Conservation (phyloP, 805 yeast species). For the Isabelozyma heimii region DNA sequence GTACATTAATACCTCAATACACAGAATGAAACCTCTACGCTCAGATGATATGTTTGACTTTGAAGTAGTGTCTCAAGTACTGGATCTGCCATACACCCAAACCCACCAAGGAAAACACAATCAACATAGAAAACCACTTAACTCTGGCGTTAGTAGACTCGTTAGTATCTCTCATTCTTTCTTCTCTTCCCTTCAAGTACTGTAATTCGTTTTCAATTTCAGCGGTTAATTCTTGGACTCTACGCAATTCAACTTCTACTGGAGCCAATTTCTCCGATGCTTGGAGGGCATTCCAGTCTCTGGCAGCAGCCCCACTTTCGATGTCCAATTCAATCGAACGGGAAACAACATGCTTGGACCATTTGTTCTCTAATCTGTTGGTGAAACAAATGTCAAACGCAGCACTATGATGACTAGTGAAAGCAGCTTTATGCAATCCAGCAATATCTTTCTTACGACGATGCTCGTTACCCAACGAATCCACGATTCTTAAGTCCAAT, state of each 20-base stretch:
- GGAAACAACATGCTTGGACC: conserved; percentile 33
- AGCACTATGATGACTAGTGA: conserved; percentile 78
- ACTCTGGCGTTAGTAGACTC: conserved; percentile 95
- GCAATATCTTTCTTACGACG: conserved; percentile 71
- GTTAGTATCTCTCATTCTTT: conserved; percentile 91
- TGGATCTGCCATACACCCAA: conserved; percentile 92
- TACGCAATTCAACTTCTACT: conserved; percentile 83
- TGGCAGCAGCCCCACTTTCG: conserved; percentile 94
- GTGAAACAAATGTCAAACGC: conserved; percentile 92
- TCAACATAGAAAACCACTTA: conserved; percentile 74
- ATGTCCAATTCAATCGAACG: conserved; percentile 87
- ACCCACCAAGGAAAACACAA: conserved; percentile 65
- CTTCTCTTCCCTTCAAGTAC: conserved; percentile 85
- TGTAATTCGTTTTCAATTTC: conserved; percentile 79
- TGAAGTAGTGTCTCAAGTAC: conserved; percentile 90
- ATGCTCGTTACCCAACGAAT: conserved; percentile 81
- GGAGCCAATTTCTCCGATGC: conserved; percentile 93
- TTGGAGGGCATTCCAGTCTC: conserved; percentile 96
- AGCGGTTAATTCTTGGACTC: conserved; percentile 78
- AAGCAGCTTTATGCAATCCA: conserved; percentile 72
- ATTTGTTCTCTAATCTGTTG: conserved; percentile 45
- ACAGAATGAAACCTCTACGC: not conserved
- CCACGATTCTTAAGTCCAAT: conserved; percentile 65
- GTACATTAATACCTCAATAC: not conserved
- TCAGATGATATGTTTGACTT: conserved; percentile 72